A percentile compares a stretch with the other conserved stretches of the same genome.
phyloP scores from a whole-genome alignment of 768 basidiomycete genomes.

The Psilocybe cyanescens region DNA sequence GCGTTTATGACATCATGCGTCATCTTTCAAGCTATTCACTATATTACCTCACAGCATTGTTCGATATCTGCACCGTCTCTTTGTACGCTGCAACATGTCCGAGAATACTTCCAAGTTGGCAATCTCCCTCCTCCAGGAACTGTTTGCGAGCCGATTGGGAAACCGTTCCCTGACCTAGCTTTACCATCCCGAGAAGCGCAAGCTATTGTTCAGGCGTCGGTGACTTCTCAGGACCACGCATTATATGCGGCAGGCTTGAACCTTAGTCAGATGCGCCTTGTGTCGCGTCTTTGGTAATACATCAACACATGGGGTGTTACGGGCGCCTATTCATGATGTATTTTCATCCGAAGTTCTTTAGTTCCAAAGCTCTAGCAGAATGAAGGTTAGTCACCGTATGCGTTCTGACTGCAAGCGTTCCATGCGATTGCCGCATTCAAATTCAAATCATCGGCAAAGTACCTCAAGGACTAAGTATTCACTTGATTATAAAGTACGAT shows the following conservation, averaged over 20 bases:
- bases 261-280: background rate
- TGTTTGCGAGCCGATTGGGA: constrained; percentile 36
- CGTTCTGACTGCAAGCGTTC: too few species aligned
- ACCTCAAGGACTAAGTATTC: too few species aligned
- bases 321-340: too few species aligned
- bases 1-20: constrained; percentile 9
- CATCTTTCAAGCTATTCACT: background rate
- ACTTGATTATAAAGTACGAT: too few species aligned
- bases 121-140: constrained; percentile 42
- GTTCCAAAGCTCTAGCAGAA: too few species aligned
- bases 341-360: too few species aligned
- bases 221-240: constrained; percentile 29
- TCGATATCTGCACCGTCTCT: constrained; percentile 35
- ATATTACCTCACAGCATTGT: constrained; percentile 29
- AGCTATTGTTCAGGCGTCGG: constrained; percentile 26
- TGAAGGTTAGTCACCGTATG: too few species aligned
- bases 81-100: constrained; percentile 37
- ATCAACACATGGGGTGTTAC: too few species aligned
- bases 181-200: background rate
- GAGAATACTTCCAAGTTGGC: constrained; percentile 43
- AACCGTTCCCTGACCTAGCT: constrained; percentile 26
- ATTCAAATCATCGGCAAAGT: too few species aligned
- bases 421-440: too few species aligned
- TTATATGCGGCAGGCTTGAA: constrained; percentile 26
- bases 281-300: background rate